Base-by-base conservation (phyloP, 176 grass and related monocot species). In the Phoenix dactylifera region DNA sequence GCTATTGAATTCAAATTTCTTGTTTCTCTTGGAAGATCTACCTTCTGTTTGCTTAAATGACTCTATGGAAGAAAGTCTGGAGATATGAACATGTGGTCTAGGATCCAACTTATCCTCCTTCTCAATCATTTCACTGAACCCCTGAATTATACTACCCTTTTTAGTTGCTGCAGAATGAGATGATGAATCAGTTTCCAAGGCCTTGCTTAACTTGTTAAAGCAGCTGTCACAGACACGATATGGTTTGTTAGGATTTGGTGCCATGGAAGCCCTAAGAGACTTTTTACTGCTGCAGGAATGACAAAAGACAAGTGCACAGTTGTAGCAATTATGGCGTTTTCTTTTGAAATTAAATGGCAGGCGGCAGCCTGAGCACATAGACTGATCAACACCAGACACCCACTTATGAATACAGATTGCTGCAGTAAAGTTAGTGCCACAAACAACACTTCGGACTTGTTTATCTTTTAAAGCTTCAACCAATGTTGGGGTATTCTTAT, bases 331-430 rank as follows among this genome's bases (percentile, higher is more conserved):
- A 66, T 97, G 93, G 7, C 87, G 73, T 85, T 92, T 97, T 74
- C 93, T 91, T 76, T 89, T 97, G 77, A 97, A 85, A 63, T 85
- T 97, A 71, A 97, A 97, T 61, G 93, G 81, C 70, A 91, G 76
- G 19, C 70, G 87, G 68, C 93, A 97, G 60, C 93, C 93, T 26
- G 93, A 97, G 76, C 93, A 97, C 84, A 97, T 92, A 14, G 93
- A 91, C 51, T 97, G 93, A 72, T 97, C 93, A 63, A 88, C 73
- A 72, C 93, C 84, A 70, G 87, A 97, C 55, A 92, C 84, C 87
- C 93, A 97, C 79, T 97, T 97, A 73, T 97, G 93, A 73, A 97
- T 97, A 82, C 87, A 97, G 71, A 97, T 83, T 58, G 87, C 93
- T 69, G 93, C 87, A 80, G 93, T 97, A 71, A 97, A 97, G 63